A percentile compares a stretch with the other conserved stretches of the same genome.
Conservation (phyloP, 768 basidiomycete species). For the Cystofilobasidium macerans region DNA sequence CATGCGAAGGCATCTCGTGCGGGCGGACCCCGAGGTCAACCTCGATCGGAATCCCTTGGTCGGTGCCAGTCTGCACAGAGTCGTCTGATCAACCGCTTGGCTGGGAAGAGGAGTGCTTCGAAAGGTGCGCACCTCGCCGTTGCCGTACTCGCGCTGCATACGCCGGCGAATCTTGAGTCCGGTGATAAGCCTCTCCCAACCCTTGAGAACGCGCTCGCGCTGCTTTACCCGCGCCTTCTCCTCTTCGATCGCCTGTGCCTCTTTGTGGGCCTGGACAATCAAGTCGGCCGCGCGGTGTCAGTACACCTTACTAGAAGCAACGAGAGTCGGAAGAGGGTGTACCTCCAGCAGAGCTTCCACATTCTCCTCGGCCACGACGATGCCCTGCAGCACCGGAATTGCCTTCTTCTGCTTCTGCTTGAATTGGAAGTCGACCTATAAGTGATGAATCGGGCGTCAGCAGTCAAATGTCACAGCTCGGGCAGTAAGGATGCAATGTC, state of each 20-base stretch:
- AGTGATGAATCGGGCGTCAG: neutral
- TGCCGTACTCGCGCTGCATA: slow-evolving; percentile 64
- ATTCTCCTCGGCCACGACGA: slow-evolving; percentile 75
- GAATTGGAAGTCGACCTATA: slow-evolving; percentile 89
- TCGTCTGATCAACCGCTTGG: no score
- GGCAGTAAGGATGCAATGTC: no score
- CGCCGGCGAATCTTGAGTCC: slow-evolving; percentile 77
- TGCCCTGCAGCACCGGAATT: slow-evolving; percentile 67
- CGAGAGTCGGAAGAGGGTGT: neutral
- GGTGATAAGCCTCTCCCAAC: slow-evolving; percentile 77
- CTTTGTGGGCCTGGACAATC: slow-evolving; percentile 64
- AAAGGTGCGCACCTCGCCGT: slow-evolving; percentile 1
- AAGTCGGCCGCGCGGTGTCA: neutral
- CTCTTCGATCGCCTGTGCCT: slow-evolving; percentile 62
- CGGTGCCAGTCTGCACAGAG: neutral
- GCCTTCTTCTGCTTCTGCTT: slow-evolving; percentile 84
- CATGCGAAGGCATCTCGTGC: slow-evolving; percentile 6
- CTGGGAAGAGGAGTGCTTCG: neutral
- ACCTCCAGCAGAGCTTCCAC: slow-evolving; percentile 66
- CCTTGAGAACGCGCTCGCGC: slow-evolving; percentile 68
- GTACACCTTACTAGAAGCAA: no score
- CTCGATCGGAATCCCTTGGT: slow-evolving; percentile 3
- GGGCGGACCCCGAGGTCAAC: slow-evolving; percentile 7
- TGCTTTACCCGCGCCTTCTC: slow-evolving; percentile 65
- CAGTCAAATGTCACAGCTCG: neutral